Percentiles rank a stretch among this genome's conserved stretches.
These are phyloP conservation scores for Kodamaea kaohsiungensis DNA, from an alignment of 805 yeast genomes.

Conservation along the genomic window DNA sequence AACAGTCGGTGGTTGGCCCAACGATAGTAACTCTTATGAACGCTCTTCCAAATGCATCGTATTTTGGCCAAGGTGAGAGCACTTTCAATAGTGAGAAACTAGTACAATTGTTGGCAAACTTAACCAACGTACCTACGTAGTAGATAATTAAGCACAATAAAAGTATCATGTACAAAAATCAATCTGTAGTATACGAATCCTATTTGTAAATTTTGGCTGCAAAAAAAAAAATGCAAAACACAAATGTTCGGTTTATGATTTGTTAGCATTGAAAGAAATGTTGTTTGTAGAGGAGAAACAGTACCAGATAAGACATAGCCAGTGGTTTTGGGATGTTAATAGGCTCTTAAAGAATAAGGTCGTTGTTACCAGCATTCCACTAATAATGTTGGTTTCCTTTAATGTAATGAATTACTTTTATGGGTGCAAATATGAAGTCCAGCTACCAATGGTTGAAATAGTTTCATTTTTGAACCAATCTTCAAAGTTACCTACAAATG, in stretches of 20 bases:
- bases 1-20: slow-evolving; percentile 14
- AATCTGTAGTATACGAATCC: not conserved
- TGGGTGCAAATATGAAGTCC: not conserved
- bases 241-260: not conserved
- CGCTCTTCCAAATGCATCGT: slow-evolving; percentile 59
- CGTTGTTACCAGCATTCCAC: not conserved
- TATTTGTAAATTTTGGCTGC: not conserved
- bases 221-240: not conserved
- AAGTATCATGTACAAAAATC: not conserved
- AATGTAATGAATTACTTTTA: not conserved
- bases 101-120: slow-evolving; percentile 40
- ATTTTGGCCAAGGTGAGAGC: slow-evolving; percentile 48
- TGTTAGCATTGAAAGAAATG: not conserved
- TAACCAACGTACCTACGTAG: slow-evolving; percentile 23
- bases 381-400: not conserved
- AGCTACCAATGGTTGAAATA: not conserved
- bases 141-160: not conserved
- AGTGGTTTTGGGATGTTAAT: not conserved
- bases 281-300: not conserved
- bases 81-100: slow-evolving; percentile 58
- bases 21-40: slow-evolving; percentile 15
- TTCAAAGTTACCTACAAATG: not conserved
- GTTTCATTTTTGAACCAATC: not conserved
- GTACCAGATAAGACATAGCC: not conserved
- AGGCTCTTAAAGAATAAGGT: not conserved